A percentile compares a stretch with the other conserved stretches of the same genome.
phyloP scores from a whole-genome alignment of 192 early-diverging fungal genomes.

The Haplosporangium gracile region DNA sequence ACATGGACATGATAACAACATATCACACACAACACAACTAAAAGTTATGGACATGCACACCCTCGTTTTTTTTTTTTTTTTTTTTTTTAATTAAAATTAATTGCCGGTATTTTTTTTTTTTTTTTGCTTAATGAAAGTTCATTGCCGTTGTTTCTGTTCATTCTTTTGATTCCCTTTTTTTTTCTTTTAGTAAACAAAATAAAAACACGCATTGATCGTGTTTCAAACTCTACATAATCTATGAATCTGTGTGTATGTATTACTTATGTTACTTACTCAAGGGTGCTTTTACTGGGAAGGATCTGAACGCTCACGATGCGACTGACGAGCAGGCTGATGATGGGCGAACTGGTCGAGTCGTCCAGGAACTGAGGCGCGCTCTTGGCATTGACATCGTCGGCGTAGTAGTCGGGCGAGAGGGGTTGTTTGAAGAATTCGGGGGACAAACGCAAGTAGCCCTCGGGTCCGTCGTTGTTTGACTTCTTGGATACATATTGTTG shows the following conservation, averaged over 20 bases:
- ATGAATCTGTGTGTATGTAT: neutral
- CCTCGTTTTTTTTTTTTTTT: neutral
- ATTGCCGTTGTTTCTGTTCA: neutral
- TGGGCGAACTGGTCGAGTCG: neutral
- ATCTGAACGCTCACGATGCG: neutral
- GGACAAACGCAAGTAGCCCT: neutral
- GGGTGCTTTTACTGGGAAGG: neutral
- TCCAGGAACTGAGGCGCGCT: neutral
- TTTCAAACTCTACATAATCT: neutral
- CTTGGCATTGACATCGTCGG: neutral
- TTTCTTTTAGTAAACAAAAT: too few species aligned
- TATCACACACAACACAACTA: neutral
- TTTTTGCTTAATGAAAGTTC: neutral
- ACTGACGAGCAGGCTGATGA: neutral
- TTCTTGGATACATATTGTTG: neutral
- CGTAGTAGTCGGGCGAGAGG: neutral
- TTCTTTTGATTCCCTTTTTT: too few species aligned
- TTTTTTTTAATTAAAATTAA: neutral
- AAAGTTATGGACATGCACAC: neutral
- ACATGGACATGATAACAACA: neutral
- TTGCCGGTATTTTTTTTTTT: too few species aligned
- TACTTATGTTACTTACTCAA: neutral
- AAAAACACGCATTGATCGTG: too few species aligned
- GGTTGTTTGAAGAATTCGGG: neutral
- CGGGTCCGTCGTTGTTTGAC: too few species aligned